A percentile compares a stretch with the other conserved stretches of the same genome.
Evolutionary conservation across 2,329 filamentous ascomycete species (phyloP).

Genomic region (Zymoseptoria passerinii): DNA sequence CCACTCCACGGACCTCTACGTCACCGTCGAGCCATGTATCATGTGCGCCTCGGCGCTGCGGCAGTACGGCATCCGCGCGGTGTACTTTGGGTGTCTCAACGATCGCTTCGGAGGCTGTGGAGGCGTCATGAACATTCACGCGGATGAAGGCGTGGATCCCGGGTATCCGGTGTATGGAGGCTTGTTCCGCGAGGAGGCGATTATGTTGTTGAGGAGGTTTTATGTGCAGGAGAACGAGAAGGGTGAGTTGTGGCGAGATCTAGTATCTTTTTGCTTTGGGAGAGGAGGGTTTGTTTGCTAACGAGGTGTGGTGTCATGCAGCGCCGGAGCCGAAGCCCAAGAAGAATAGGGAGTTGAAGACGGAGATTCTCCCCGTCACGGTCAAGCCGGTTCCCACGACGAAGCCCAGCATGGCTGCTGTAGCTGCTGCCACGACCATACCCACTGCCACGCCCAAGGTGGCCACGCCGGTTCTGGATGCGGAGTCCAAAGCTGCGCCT

Average conservation of each 20-base stretch:
- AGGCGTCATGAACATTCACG: slow-evolving; percentile 81
- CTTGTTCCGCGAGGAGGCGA: slow-evolving; percentile 83
- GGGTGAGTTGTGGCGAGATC: slow-evolving; percentile 44
- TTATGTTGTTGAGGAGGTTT: slow-evolving; percentile 83
- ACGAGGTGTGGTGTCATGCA: slow-evolving; percentile 19
- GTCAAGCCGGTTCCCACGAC: slow-evolving; percentile 12
- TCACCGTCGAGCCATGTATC: slow-evolving; percentile 96
- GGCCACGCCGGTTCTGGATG: slow-evolving; percentile 15
- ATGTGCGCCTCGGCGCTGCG: slow-evolving; percentile 94
- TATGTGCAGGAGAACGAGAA: slow-evolving; percentile 97
- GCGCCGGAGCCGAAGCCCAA: slow-evolving; percentile 58
- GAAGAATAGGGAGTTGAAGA: slow-evolving; percentile 56
- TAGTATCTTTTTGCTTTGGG: not conserved
- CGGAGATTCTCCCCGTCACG: slow-evolving; percentile 45
- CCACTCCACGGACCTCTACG: slow-evolving; percentile 72
- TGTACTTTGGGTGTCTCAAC: slow-evolving; percentile 92
- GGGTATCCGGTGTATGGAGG: slow-evolving; percentile 79
- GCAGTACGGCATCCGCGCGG: slow-evolving; percentile 77
- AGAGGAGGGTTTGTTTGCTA: not conserved
- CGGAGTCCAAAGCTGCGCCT: slow-evolving; percentile 3
- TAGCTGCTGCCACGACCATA: not conserved
- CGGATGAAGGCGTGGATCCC: slow-evolving; percentile 63
- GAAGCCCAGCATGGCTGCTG: not conserved
- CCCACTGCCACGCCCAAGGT: slow-evolving; percentile 1
- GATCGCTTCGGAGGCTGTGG: slow-evolving; percentile 96